Base-by-base conservation (phyloP, 805 yeast genomes). In the Wickerhamiella lipophila region DNA sequence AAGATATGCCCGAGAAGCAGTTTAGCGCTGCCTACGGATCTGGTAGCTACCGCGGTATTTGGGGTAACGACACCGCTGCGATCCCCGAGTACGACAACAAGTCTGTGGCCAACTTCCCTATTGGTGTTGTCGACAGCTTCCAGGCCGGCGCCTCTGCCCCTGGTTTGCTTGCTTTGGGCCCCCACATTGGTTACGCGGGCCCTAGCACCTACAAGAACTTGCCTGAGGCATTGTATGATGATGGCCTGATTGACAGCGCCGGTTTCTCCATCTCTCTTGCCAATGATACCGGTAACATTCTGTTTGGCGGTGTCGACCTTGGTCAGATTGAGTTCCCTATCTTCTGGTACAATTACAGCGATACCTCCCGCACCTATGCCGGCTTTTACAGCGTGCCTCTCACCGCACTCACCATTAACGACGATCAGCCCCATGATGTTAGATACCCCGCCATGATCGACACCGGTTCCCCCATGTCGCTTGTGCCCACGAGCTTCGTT, bases 21-120 rank as follows among this genome's bases (percentile, higher is more conserved):
- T 73, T 74, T 57, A 43, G 56, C 19, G 74, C 73, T 47, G 50
- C 51, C 16, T 74, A 74, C 50, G 66, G 65, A 13, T 60, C 62
- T 16, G 66, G 66, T 16, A 49, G 55, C 38, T 60, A 60, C 43
- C 49, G 54, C 21, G 67, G 67, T 9, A 51, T 47, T 48, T 63
- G 66, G 65, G 66, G 57, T 16, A 19, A 42, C 25, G 67, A 64
- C 39, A 32, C 49, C 16, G 56, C 62, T 27, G 45, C 52, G 2
- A 52, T 62, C n/a, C 53, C 56, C 22, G 55, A 51, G 46, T 51
- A 50, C 29, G 54, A 50, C 7, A 54, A 50, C 30, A 38, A 50
- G 19, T 49, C 52, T 6, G 32, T 55, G 6, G 25, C 50, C 15
- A 39, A 51, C 27, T 60, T 63, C 52, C 56, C 58, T 44, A 57